Conservation (phyloP, 495 filamentous ascomycete genomes). For the Xylaria grammica region DNA sequence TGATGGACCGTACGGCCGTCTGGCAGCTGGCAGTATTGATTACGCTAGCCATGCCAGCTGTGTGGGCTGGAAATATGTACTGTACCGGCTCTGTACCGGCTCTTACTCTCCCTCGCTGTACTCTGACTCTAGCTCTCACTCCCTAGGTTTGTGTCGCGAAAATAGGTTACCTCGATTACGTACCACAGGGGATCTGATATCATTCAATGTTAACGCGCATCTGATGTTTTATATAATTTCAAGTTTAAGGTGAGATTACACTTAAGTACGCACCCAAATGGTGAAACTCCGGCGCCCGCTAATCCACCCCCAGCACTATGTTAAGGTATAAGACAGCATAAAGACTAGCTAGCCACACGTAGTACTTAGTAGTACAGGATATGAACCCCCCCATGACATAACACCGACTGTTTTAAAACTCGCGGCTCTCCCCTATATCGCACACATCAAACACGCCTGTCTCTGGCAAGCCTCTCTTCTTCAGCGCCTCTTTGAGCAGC, state of each 20-base stretch:
- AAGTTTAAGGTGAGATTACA: neutral
- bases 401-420: slow-evolving; percentile 56
- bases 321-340: neutral
- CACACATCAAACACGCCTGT: slow-evolving; percentile 86
- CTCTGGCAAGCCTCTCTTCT: slow-evolving; percentile 68
- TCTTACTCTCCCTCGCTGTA: too few relatives aligned
- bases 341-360: neutral
- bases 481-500: slow-evolving; percentile 77
- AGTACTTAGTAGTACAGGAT: too few relatives aligned
- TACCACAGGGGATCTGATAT: too few relatives aligned
- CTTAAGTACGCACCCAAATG: too few relatives aligned
- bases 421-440: slow-evolving; percentile 84
- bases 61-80: too few relatives aligned
- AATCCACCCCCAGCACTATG: neutral
- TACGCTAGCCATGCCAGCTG: neutral
- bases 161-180: too few relatives aligned
- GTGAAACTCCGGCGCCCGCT: slow-evolving; percentile 2
- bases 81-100: too few relatives aligned
- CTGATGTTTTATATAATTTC: too few relatives aligned
- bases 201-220: too few relatives aligned
- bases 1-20: neutral
- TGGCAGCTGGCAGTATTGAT: neutral
- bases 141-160: too few relatives aligned
- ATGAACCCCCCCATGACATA: too few relatives aligned
- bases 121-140: too few relatives aligned